Evolutionary conservation across 352 stramenopile species (phyloP).

Genomic region (Pythium volutum): DNA sequence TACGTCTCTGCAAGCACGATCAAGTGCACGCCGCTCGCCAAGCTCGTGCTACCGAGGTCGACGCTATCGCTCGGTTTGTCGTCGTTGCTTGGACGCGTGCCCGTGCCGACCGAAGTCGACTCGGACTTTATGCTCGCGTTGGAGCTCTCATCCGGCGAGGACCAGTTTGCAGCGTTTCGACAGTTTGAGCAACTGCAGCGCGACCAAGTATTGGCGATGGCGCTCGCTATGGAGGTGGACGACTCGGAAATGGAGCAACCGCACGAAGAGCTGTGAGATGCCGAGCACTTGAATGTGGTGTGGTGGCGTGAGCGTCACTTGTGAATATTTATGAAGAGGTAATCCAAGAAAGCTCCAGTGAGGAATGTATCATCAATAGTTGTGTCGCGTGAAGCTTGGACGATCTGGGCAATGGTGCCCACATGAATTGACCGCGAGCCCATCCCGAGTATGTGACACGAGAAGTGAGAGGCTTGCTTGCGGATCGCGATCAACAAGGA

Average conservation of each 20-base stretch:
- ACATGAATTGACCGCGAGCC: too few relatives aligned
- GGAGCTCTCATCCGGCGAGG: conserved; percentile 57
- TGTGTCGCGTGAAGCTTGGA: too few relatives aligned
- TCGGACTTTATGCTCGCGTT: conserved; percentile 58
- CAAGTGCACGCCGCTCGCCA: conserved; percentile 50
- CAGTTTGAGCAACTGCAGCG: conserved; percentile 55
- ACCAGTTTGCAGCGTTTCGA: conserved; percentile 65
- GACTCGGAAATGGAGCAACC: conserved; percentile 37
- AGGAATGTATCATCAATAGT: too few relatives aligned
- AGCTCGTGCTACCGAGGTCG: conserved; percentile 48
- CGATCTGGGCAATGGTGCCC: too few relatives aligned
- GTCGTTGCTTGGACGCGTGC: conserved; percentile 36
- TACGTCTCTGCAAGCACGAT: conserved; percentile 41
- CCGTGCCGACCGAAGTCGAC: conserved; percentile 45
- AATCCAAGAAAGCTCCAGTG: too few relatives aligned
- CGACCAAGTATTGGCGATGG: conserved; percentile 48
- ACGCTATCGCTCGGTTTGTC: conserved; percentile 48
- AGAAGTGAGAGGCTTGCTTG: not conserved
- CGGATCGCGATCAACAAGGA: too few relatives aligned
- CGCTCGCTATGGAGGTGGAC: conserved; percentile 54
- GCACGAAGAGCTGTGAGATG: conserved; percentile 41
- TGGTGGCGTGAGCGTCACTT: not conserved
- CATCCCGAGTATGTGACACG: too few relatives aligned
- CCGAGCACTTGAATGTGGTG: too few relatives aligned
- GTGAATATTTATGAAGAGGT: not conserved